Percentiles rank a stretch among this genome's conserved stretches.
phyloP scores from a whole-genome alignment of 192 early-diverging fungal genomes.

The Mortierella claussenii region DNA sequence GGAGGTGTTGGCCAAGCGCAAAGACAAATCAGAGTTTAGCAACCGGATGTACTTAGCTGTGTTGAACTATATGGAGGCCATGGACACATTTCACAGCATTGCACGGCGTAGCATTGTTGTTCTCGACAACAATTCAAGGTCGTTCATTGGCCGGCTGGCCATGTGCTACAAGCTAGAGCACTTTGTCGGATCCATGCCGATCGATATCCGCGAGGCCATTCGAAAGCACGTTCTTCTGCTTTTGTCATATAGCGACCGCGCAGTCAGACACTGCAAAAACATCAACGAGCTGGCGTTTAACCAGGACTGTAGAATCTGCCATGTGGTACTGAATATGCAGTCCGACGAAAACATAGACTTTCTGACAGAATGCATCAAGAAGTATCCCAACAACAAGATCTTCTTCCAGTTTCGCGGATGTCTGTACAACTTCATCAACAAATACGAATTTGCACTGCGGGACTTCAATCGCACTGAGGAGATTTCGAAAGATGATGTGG shows the following conservation, averaged over 20 bases:
- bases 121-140: slow-evolving; percentile 40
- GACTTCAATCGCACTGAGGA: slow-evolving; percentile 40
- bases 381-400: slow-evolving; percentile 47
- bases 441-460: slow-evolving; percentile 36
- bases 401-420: slow-evolving; percentile 33
- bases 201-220: slow-evolving; percentile 25
- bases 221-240: slow-evolving; percentile 41
- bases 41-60: slow-evolving; percentile 47
- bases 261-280: slow-evolving; percentile 22
- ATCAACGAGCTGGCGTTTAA: slow-evolving; percentile 43
- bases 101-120: slow-evolving; percentile 29
- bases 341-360: slow-evolving; percentile 39
- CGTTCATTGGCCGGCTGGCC: slow-evolving; percentile 37
- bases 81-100: slow-evolving; percentile 25
- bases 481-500: slow-evolving; percentile 38
- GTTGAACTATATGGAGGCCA: slow-evolving; percentile 30
- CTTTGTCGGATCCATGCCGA: slow-evolving; percentile 39
- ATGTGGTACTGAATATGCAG: slow-evolving; percentile 34
- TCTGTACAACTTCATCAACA: slow-evolving; percentile 41
- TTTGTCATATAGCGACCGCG: slow-evolving; percentile 28
- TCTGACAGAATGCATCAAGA: slow-evolving; percentile 47
- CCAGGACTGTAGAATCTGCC: slow-evolving; percentile 40
- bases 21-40: slow-evolving; percentile 43
- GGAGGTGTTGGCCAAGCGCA: slow-evolving; percentile 33
- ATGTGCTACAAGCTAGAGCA: slow-evolving; percentile 41